Base-by-base conservation (phyloP, 306 rosid species). In the Fragaria iinumae region DNA sequence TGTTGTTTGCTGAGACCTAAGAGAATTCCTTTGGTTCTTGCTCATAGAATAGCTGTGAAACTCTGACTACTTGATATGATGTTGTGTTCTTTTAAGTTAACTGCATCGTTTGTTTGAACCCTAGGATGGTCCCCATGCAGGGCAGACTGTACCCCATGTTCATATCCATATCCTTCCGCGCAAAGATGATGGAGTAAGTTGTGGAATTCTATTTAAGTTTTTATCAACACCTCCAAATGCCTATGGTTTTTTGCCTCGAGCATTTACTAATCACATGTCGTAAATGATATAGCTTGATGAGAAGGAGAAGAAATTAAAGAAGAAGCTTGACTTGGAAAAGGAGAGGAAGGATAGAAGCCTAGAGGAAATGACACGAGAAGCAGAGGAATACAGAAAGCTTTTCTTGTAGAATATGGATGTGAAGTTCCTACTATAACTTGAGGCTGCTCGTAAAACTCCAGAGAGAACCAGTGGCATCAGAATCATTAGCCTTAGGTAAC, bases 51-150 rank as follows among this genome's bases (percentile, higher is more conserved):
- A 75, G 56, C 53, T 73, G 52, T 68, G 39, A 76, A 67, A 25
- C 7, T 55, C 64, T 62, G 75, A 21, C 65, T 73, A 68, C 80
- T 17, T 52, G 25, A 43, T 69, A 57, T 44, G 73, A 57, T 34
- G 56, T 29, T n/a, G 49, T 67, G 41, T n/a, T 70, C 60, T 64
- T 17, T 11, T 29, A 72, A 76, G 80, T 78, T 67, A 43, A 79
- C 44, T 71, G 67, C 47, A n/a, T 83, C 71, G 36, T 81, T 80
- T 70, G 27, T 88, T 78, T 43, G 68, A 64, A 74, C 77, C 71
- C 73, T 72, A 94, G 98, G 6, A 95, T 75, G 98, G 97, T 0
- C 98, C 97, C 20, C 89, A 92, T 78, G 96, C 97, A 23, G 98
- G 98, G 69, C 97, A 92, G 84, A 80, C 86, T 0, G 97, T 95